Evolutionary conservation across 495 filamentous ascomycete genomes (phyloP).

Genomic region (Emericellopsis terricola): DNA sequence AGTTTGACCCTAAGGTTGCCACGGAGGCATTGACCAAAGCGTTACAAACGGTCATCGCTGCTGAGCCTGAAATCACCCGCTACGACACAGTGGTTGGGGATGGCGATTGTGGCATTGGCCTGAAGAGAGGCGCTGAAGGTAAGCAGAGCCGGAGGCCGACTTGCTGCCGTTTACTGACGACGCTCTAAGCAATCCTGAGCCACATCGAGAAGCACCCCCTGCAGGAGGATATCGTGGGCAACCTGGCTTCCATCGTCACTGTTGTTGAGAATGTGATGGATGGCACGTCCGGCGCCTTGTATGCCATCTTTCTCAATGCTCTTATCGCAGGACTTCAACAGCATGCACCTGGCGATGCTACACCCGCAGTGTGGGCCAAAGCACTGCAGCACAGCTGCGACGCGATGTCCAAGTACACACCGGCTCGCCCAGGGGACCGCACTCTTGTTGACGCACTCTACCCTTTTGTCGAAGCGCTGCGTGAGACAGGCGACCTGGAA

Average conservation of each 20-base stretch:
- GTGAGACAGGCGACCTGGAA: constrained; percentile 40
- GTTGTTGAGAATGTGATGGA: constrained; percentile 88
- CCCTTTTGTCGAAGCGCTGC: constrained; percentile 65
- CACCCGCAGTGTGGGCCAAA: constrained; percentile 49
- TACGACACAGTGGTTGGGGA: constrained; percentile 91
- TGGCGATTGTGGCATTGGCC: constrained; percentile 83
- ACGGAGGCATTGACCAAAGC: constrained; percentile 45
- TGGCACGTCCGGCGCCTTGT: constrained; percentile 86
- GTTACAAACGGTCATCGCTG: constrained; percentile 51
- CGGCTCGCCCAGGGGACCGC: constrained; percentile 73
- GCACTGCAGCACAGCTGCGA: constrained; percentile 55
- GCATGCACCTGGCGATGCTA: constrained; percentile 16
- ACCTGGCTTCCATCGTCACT: constrained; percentile 57
- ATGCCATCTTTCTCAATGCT: constrained; percentile 90
- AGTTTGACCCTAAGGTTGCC: constrained; percentile 38
- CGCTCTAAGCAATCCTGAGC: constrained; percentile 40
- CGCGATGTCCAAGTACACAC: constrained; percentile 68
- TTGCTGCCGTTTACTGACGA: no score
- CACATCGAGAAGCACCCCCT: constrained; percentile 38
- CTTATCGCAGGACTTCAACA: constrained; percentile 61
- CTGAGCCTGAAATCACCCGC: constrained; percentile 68
- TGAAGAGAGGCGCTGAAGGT: constrained; percentile 81
- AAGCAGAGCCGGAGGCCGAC: no score
- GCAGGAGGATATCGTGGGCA: constrained; percentile 49
- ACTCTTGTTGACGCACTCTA: constrained; percentile 82